Evolutionary conservation across 148 eudicot genomes (phyloP).

Genomic region (Heliamphora exappendiculata): DNA sequence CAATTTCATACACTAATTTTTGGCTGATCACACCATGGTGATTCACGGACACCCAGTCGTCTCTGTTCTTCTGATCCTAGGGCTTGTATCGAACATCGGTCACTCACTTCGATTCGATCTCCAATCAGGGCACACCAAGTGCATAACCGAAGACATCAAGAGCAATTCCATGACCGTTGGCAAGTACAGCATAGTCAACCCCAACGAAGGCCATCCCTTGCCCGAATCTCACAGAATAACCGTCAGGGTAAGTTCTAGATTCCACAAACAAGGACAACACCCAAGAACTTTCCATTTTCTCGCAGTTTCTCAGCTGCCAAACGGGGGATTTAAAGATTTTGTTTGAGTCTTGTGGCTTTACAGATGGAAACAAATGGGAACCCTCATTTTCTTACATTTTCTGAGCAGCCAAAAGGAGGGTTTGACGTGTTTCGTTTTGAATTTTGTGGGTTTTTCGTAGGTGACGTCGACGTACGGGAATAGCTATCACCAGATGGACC

Average conservation of each 20-base stretch:
- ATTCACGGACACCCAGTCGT: slow-evolving; percentile 10
- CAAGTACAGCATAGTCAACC: slow-evolving; percentile 64
- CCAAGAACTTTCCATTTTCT: neutral
- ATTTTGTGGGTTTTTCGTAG: slow-evolving; percentile 25
- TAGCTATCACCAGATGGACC: slow-evolving; percentile 59
- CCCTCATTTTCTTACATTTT: neutral
- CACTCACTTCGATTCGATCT: slow-evolving; percentile 74
- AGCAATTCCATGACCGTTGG: slow-evolving; percentile 82
- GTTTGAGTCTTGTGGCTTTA: too few species aligned
- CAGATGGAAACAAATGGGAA: neutral
- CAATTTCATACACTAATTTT: too few species aligned
- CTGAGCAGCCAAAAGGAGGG: neutral
- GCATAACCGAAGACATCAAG: slow-evolving; percentile 85
- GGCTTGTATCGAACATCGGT: slow-evolving; percentile 27
- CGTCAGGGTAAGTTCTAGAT: slow-evolving; percentile 58
- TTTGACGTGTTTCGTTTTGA: neutral
- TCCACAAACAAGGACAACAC: too few species aligned
- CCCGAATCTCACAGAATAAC: slow-evolving; percentile 70
- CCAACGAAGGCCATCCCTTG: slow-evolving; percentile 51
- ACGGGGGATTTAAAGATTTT: neutral
- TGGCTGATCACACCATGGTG: slow-evolving; percentile 17
- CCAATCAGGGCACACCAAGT: slow-evolving; percentile 78
- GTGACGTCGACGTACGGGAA: slow-evolving; percentile 65
- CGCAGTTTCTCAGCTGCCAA: slow-evolving; percentile 5
- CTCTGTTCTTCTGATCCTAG: slow-evolving; percentile 31